Conservation (phyloP, 495 filamentous ascomycete species). For the Aspergillus sclerotiicarbonarius region DNA sequence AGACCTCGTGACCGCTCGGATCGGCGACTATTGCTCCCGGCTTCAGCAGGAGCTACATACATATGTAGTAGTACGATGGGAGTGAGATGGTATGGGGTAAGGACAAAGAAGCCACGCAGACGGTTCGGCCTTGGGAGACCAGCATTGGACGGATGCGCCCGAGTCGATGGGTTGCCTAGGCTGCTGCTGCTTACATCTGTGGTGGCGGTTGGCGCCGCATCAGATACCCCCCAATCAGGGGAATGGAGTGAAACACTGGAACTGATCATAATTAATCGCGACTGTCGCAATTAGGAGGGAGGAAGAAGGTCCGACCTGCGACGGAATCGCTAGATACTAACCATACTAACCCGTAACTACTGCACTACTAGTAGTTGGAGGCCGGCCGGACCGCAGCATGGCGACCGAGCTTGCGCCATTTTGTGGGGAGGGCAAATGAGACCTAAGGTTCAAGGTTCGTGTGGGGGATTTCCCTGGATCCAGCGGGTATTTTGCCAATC, state of each 20-base stretch:
- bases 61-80: too few relatives aligned
- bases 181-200: neutral
- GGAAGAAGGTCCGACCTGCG: neutral
- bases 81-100: neutral
- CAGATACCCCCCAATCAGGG: conserved; percentile 3
- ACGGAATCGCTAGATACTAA: too few relatives aligned
- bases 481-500: conserved; percentile 14
- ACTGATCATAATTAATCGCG: neutral
- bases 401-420: conserved; percentile 16
- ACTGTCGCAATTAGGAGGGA: neutral
- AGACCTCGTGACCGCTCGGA: conserved; percentile 13
- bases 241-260: conserved; percentile 1
- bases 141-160: neutral
- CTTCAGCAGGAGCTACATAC: neutral
- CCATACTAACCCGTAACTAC: too few relatives aligned
- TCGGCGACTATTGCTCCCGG: conserved; percentile 1
- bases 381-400: conserved; percentile 4
- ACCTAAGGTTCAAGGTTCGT: conserved; percentile 6
- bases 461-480: conserved; percentile 29
- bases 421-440: conserved; percentile 23
- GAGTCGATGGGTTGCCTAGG: neutral
- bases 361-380: conserved; percentile 2
- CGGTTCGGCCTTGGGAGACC: neutral
- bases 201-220: conserved; percentile 24
- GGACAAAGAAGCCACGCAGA: neutral